Base-by-base conservation (phyloP, 164 flowering plant species). In the Vitis labrusca region DNA sequence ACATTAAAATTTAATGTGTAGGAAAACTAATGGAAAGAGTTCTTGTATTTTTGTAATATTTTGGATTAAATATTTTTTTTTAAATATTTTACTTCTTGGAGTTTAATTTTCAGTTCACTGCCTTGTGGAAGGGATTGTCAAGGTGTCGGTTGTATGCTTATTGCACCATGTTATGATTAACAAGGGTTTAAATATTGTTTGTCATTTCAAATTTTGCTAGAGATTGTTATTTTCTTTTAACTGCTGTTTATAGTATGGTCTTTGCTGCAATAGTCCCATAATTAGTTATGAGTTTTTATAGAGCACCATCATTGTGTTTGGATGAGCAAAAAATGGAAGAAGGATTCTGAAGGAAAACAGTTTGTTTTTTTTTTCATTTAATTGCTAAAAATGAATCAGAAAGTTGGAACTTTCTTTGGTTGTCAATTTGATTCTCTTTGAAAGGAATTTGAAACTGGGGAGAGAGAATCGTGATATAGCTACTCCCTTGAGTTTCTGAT, bases 11-110 rank as follows among this genome's bases (percentile, higher is more conserved):
- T 69, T 73, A 61, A 60, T 61, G 16, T 72, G 73, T 83, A 73
- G 80, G 64, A 51, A 53, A 51, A 65, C 63, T 69, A 65, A 67
- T 49, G 63, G 67, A 77, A 37, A 67, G 61, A 49, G 32, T 74
- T 78, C 67, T 74, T 79, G 76, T 79, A 78, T 59, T 68, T 56
- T 54, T 77, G 55, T 65, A 66, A 19, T 64, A 13, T 69, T 67
- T 64, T 78, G 64, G 67, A 68, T 67, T 75, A 69, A 56, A 62
- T 67, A 15, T 44, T 64, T 63, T 48, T 59, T 47, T 37, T 37
- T 3, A 37, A 37, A 37, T 37, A 37, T 37, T 37, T 32, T 5
- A 32, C 44, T 37, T 0, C 44, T 3, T 6, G 44, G 44, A 49
- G 63, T 60, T 75, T 66, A 27, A 71, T 65, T 17, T 64, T 63